These are phyloP conservation scores for Ramaria sp. DNA, from an alignment of 768 basidiomycete genomes.

Conservation along the genomic window DNA sequence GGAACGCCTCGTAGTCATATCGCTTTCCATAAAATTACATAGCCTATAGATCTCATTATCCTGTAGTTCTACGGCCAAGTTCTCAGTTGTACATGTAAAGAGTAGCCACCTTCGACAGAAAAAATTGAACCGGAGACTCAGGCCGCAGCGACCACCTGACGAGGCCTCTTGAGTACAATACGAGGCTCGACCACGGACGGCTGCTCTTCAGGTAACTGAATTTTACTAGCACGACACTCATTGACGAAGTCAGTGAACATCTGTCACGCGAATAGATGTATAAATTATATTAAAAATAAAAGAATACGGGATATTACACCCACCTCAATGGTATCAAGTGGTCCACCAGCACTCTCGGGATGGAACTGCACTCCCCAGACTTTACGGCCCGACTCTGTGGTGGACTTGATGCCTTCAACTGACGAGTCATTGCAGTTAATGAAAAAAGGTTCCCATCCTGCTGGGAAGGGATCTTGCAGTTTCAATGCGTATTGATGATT, in stretches of 20 bases:
- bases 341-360: conserved; percentile 97
- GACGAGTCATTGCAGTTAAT: conserved; percentile 99
- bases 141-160: neutral
- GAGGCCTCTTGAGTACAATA: neutral
- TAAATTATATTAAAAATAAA: neutral
- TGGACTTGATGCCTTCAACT: conserved; percentile 97
- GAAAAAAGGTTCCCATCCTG: conserved; percentile 98
- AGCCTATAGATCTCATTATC: too few relatives aligned
- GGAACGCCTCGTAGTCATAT: too few relatives aligned
- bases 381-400: conserved; percentile 75
- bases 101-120: too few relatives aligned
- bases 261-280: conserved; percentile 24
- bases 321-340: conserved; percentile 95
- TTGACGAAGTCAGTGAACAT: conserved; percentile 92
- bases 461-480: conserved; percentile 89
- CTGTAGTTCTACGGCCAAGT: too few relatives aligned
- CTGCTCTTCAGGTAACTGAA: neutral
- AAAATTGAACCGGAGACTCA: neutral
- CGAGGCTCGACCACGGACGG: neutral
- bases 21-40: too few relatives aligned
- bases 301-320: conserved; percentile 14
- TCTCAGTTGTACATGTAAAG: too few relatives aligned
- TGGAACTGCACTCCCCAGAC: conserved; percentile 99
- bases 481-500: conserved; percentile 98
- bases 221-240: conserved; percentile 49